Evolutionary conservation across 148 eudicot genomes (phyloP), one percentile per base, ranked within the genome.

Genomic region (Simmondsia chinensis): DNA sequence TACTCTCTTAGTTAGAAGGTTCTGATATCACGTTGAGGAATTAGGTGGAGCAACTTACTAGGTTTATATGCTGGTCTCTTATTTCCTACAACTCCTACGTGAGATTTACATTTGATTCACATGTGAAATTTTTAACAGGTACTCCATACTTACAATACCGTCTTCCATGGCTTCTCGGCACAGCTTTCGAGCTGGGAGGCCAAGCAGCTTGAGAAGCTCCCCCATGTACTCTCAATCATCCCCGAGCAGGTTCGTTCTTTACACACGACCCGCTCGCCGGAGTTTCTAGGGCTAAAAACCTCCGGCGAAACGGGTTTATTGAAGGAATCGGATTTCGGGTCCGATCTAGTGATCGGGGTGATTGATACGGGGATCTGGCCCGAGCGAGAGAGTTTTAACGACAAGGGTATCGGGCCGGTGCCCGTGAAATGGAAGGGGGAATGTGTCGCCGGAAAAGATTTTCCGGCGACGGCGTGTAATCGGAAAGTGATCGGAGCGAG

Each of bases 331-430:
- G 97, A 89, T 38, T 89, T 65, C 63, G 97, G 97, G 33, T 84
- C 97, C 1, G 97, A 89, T 52, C 75, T 89, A 0, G 95, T 89
- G 0, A 72, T 89, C 4, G 97, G 82, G 0, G 95, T 89, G 0
- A 39, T 89, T 4, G 97, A 89, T 24, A 89, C 97, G 0, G 97
- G 97, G 32, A 79, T 91, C 39, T 91, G 95, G 88, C 88, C 94
- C 0, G 88, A 91, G 54, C 60, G 95, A 6, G 42, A 64, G 34
- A 91, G 97, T 40, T 91, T 91, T 25, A 50, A 72, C n/a, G 95
- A 91, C 17, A 61, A 49, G 1, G 75, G 47, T 0, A 63, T 85
- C 0, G 73, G 69, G 1, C 77, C 79, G 0, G 54, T 70, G 0
- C 88, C 95, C 2, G 14, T 48, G 5, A 81, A 69, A 26, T 91